Conservation (phyloP, 371 early-diverging fungal genomes). For the Circinella minor region DNA sequence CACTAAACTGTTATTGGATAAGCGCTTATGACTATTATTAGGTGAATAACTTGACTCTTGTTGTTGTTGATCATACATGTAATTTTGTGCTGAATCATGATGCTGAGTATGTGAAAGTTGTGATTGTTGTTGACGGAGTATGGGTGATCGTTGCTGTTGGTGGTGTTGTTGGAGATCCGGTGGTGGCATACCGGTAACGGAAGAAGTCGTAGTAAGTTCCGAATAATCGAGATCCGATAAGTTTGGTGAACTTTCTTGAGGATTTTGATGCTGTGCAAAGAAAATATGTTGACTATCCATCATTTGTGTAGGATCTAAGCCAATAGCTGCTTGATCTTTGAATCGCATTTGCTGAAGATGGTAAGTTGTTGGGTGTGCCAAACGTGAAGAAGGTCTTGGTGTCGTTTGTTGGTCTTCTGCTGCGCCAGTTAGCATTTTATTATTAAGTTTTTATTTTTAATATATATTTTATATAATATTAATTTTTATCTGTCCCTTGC, state of each 20-base stretch:
- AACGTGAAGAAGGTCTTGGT: constrained; percentile 18
- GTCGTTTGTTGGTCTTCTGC: constrained; percentile 2
- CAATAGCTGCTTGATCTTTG: constrained; percentile 16
- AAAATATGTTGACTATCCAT: constrained; percentile 21
- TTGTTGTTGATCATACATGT: constrained; percentile 9
- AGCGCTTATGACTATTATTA: not conserved
- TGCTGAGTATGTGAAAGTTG: constrained; percentile 9
- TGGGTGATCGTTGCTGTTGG: constrained; percentile 2
- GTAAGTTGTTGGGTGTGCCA: constrained; percentile 28
- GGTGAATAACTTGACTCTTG: not conserved
- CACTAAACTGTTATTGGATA: constrained; percentile 1
- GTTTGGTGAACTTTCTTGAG: constrained; percentile 25
- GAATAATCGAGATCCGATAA: constrained; percentile 26
- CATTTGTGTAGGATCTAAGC: constrained; percentile 19
- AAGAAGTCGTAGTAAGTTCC: constrained; percentile 10
- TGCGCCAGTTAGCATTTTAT: constrained; percentile 8
- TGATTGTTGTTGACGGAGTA: constrained; percentile 9
- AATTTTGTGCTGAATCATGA: constrained; percentile 1
- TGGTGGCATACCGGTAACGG: constrained; percentile 10
- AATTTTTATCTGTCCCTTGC: too few species aligned
- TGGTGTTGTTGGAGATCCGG: constrained; percentile 7
- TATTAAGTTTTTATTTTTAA: not conserved
- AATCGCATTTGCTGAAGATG: constrained; percentile 29
- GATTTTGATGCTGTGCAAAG: constrained; percentile 25
- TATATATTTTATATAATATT: not conserved